Evolutionary conservation across 1,284 basidiomycete species (phyloP).

Genomic region (Boletus sp.): DNA sequence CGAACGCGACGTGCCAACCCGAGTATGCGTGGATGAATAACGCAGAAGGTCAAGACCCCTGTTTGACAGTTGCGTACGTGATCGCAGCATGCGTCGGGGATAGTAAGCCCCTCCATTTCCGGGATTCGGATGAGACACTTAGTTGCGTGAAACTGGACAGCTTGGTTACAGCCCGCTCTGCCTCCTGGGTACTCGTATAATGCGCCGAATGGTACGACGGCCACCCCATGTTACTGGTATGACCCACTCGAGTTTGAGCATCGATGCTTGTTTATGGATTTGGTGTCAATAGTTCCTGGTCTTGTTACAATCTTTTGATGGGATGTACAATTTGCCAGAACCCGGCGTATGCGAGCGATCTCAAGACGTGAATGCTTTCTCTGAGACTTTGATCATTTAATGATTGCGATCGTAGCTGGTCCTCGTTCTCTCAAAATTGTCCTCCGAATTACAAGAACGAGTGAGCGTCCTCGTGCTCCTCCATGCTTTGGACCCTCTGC

Average conservation of each 20-base stretch:
- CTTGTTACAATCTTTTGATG: constrained; percentile 33
- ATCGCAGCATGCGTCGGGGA: constrained; percentile 26
- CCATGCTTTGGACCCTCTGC: not conserved
- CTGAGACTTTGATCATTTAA: not conserved
- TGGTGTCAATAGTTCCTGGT: constrained; percentile 25
- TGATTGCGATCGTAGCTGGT: constrained; percentile 15
- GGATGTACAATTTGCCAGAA: constrained; percentile 28
- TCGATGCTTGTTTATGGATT: not conserved
- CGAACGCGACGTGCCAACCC: constrained; percentile 17
- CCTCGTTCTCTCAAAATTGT: constrained; percentile 22
- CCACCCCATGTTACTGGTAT: constrained; percentile 28
- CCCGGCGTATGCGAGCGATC: not conserved
- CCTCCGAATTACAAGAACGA: constrained; percentile 14
- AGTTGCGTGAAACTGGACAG: constrained; percentile 7
- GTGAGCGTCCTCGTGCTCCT: constrained; percentile 11
- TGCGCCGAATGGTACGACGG: constrained; percentile 21
- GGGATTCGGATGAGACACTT: not conserved
- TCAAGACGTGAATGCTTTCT: constrained; percentile 10
- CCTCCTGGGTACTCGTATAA: constrained; percentile 14
- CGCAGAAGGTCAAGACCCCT: constrained; percentile 15
- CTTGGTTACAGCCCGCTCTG: constrained; percentile 23
- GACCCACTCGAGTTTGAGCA: not conserved
- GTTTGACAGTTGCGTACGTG: constrained; percentile 28
- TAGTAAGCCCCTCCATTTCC: constrained; percentile 13
- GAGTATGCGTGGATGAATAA: constrained; percentile 27